Evolutionary conservation across 345 rosid genomes (phyloP).

Genomic region (Linum tenue): DNA sequence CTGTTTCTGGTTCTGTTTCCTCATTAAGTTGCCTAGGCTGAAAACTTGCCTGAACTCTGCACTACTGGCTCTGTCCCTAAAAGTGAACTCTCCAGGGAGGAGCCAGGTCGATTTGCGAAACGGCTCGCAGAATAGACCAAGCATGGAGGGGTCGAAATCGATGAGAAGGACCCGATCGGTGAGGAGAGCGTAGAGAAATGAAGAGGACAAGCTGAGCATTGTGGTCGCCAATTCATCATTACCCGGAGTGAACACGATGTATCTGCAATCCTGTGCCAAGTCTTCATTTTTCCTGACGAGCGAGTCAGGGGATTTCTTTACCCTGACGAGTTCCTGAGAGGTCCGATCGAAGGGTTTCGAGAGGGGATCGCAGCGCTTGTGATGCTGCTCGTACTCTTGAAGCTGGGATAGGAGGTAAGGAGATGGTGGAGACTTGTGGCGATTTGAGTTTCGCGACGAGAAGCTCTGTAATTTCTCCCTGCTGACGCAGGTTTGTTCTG

Average conservation of each 20-base stretch:
- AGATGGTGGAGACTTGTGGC: slow-evolving; percentile 23
- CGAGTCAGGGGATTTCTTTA: no score
- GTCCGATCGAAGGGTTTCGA: slow-evolving; percentile 22
- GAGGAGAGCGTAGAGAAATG: slow-evolving; percentile 31
- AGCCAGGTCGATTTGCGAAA: slow-evolving; percentile 4
- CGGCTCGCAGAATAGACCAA: slow-evolving; percentile 7
- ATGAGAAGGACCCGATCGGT: neutral
- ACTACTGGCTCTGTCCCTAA: neutral
- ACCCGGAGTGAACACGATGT: slow-evolving; percentile 46
- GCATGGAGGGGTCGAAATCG: neutral
- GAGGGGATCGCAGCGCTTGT: slow-evolving; percentile 50
- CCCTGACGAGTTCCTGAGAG: slow-evolving; percentile 20
- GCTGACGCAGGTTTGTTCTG: no score
- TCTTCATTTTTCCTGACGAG: neutral
- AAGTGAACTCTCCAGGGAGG: neutral
- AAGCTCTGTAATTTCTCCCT: no score
- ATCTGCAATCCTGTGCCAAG: slow-evolving; percentile 32
- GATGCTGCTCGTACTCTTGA: slow-evolving; percentile 50
- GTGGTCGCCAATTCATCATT: slow-evolving; percentile 56
- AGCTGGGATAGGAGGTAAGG: slow-evolving; percentile 50
- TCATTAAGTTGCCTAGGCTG: no score
- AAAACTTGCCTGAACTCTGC: no score
- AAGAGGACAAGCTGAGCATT: slow-evolving; percentile 47
- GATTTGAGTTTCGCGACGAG: neutral
- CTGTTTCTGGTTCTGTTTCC: no score